Evolutionary conservation across 1,284 basidiomycete species (phyloP).

Genomic region (Rugiboletus extremiorientalis): DNA sequence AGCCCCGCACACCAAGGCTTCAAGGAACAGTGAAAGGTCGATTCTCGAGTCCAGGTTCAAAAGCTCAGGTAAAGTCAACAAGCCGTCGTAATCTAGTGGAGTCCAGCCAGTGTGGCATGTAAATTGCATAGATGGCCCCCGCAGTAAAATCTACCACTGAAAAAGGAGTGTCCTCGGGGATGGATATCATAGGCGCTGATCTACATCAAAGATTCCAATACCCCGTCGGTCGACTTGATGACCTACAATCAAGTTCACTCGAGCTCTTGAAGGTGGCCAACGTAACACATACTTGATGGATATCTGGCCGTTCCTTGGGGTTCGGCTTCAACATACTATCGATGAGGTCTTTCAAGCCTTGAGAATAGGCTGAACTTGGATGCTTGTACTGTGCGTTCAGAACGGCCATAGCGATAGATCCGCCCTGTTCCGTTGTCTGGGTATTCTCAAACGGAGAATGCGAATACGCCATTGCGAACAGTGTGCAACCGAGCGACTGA

Average conservation of each 20-base stretch:
- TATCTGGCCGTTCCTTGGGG: slow-evolving; percentile 78
- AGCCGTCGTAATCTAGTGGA: slow-evolving; percentile 7
- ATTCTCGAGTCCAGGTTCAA: slow-evolving; percentile 1
- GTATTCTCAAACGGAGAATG: slow-evolving; percentile 92
- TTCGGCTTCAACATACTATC: slow-evolving; percentile 83
- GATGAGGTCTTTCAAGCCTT: slow-evolving; percentile 78
- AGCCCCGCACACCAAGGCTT: background rate
- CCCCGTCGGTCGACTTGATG: slow-evolving; percentile 65
- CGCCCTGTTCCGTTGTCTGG: slow-evolving; percentile 84
- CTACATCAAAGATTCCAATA: slow-evolving; percentile 57
- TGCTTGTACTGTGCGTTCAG: slow-evolving; percentile 90
- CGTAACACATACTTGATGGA: slow-evolving; percentile 66
- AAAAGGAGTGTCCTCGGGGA: slow-evolving; percentile 7
- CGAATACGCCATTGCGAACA: slow-evolving; percentile 90
- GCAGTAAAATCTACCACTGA: slow-evolving; percentile 8
- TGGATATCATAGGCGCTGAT: background rate
- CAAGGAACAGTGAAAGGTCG: slow-evolving; percentile 2
- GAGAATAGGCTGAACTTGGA: slow-evolving; percentile 77
- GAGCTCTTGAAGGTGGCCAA: background rate
- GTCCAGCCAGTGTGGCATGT: background rate
- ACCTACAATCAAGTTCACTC: slow-evolving; percentile 47
- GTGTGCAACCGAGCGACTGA: slow-evolving; percentile 88
- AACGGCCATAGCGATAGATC: slow-evolving; percentile 94
- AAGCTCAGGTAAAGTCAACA: background rate
- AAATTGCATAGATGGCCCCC: slow-evolving; percentile 12